A percentile compares a stretch with the other conserved stretches of the same genome.
phyloP scores from a whole-genome alignment of 495 filamentous ascomycete genomes.

The Cercophora samala region DNA sequence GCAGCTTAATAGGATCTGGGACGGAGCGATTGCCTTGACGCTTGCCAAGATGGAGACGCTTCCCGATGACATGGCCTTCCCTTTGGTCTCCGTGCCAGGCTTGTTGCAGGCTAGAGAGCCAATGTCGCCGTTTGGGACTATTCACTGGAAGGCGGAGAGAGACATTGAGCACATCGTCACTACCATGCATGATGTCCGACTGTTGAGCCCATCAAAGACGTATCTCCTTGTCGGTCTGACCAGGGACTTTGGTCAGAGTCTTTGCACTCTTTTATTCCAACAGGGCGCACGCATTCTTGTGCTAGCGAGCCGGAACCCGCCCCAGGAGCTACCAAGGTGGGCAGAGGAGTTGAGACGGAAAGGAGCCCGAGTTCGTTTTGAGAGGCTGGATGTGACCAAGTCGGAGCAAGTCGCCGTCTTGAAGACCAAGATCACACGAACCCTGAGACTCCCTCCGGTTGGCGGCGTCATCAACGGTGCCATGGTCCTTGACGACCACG shows the following conservation, averaged over 20 bases:
- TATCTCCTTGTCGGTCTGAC: slow-evolving; percentile 59
- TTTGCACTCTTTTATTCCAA: slow-evolving; percentile 54
- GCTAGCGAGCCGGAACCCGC: slow-evolving; percentile 55
- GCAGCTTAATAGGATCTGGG: slow-evolving; percentile 20
- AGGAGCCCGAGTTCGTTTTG: slow-evolving; percentile 35
- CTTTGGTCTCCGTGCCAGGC: slow-evolving; percentile 22
- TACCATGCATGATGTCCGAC: slow-evolving; percentile 17
- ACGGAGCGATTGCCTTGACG: slow-evolving; percentile 24
- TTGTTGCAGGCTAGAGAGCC: slow-evolving; percentile 19
- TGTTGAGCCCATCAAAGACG: slow-evolving; percentile 44
- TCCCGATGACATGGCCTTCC: neutral
- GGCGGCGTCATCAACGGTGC: slow-evolving; percentile 52
- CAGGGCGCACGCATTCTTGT: slow-evolving; percentile 55
- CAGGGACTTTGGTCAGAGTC: slow-evolving; percentile 55
- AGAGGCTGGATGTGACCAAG: slow-evolving; percentile 37
- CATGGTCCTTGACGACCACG: slow-evolving; percentile 52
- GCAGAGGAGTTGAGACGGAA: slow-evolving; percentile 33
- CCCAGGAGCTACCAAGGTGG: slow-evolving; percentile 38
- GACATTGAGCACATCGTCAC: slow-evolving; percentile 20
- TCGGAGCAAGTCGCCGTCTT: slow-evolving; percentile 29
- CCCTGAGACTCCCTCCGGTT: slow-evolving; percentile 32
- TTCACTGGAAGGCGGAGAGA: slow-evolving; percentile 43
- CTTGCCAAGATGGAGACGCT: slow-evolving; percentile 13
- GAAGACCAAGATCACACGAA: slow-evolving; percentile 25
- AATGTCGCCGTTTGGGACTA: slow-evolving; percentile 24